Evolutionary conservation across 1,284 basidiomycete genomes (phyloP).

Genomic region (Trichosporon inkin): DNA sequence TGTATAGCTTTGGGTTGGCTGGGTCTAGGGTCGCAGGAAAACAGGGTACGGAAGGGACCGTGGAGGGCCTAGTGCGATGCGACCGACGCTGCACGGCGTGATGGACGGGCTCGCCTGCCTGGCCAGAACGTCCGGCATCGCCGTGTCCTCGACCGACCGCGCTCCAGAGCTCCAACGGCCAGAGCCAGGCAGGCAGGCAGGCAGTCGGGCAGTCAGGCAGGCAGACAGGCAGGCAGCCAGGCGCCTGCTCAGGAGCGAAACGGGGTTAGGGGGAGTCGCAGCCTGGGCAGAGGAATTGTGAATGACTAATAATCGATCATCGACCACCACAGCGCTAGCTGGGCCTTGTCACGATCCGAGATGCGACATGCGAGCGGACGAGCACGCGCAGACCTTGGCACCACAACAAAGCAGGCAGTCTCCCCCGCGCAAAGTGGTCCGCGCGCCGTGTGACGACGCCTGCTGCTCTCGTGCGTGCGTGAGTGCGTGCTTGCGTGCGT

Average conservation of each 20-base stretch:
- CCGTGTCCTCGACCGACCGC: too few relatives aligned
- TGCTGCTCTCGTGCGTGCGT: too few relatives aligned
- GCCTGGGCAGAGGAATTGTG: neutral
- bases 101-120: neutral
- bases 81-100: conserved; percentile 1
- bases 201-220: neutral
- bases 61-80: conserved; percentile 8
- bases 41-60: conserved; percentile 7
- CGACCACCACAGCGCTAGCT: neutral
- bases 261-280: conserved; percentile 7
- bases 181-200: neutral
- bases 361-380: conserved; percentile 5
- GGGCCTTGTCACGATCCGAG: conserved; percentile 6
- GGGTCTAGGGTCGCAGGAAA: conserved; percentile 3
- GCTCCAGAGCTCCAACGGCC: neutral
- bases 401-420: neutral
- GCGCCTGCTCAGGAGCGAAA: conserved; percentile 2
- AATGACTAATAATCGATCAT: conserved; percentile 3
- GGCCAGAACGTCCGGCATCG: neutral
- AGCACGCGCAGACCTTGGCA: neutral
- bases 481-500: too few relatives aligned
- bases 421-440: neutral
- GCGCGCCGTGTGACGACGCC: too few relatives aligned
- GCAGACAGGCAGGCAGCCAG: neutral
- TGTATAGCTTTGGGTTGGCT: conserved; percentile 8